Evolutionary conservation across 2,329 filamentous ascomycete species (phyloP), one percentile per base, ranked within the genome.

Genomic region (Colletotrichum navitas): DNA sequence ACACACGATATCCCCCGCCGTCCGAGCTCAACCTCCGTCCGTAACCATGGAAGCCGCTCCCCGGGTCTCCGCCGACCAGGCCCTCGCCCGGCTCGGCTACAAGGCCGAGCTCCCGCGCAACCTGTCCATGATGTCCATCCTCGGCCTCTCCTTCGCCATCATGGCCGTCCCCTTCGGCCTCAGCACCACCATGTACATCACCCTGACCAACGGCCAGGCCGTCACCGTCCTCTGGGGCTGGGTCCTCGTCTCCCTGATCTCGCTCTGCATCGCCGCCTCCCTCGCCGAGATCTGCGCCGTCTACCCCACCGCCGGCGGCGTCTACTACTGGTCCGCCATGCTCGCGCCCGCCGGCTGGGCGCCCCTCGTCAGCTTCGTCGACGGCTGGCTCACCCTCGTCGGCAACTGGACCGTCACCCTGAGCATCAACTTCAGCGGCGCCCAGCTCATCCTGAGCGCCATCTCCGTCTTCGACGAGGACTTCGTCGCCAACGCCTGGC

Each of bases 311-410:
- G 88, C 90, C 39, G 90, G 90, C 52, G 90, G 90, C 34, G 90
- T 92, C 2, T 93, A 93, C 79, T 93, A 93, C 82, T 89, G 88
- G 87, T 91, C 87, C 66, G 90, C 91, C 2, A 91, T 93, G 88
- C 84, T 93, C 29, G 86, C 87, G 1, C 91, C 90, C 0, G 86
- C 84, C 49, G 83, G 90, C 77, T 93, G 88, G 83, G 90, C 91
- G 5, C 90, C 90, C 2, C 85, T 93, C 64, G 89, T 91, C 59
- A 89, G 86, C 12, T 93, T 91, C 84, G 88, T 92, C 36, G 91
- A 91, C 6, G 91, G 91, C 18, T 93, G 92, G 91, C 78, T 92
- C 66, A 92, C 90, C 0, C 83, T 93, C 0, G 90, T 93, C 2
- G 92, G 92, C 0, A 93, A 93, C 78, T 93, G 91, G 91, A 93